Evolutionary conservation across 169 alveolate genomes (phyloP).

Genomic region (Amoebophrya sp.): DNA sequence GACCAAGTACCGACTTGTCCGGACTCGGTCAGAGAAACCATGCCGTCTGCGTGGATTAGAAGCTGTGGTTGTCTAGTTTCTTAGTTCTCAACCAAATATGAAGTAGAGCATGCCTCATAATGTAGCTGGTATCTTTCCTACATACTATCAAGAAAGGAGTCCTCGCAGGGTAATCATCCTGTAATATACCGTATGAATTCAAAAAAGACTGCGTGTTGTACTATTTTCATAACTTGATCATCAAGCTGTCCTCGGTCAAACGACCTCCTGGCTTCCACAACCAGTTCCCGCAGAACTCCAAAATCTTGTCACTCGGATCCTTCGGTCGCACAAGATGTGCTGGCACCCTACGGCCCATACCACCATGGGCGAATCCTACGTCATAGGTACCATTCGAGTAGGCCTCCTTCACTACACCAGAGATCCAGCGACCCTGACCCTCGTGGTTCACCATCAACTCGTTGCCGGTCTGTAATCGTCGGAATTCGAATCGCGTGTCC

Average conservation of each 20-base stretch:
- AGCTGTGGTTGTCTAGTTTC: neutral
- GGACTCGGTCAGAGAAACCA: constrained; percentile 41
- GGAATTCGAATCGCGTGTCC: constrained; percentile 50
- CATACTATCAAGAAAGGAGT: neutral
- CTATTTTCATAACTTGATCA: constrained; percentile 10
- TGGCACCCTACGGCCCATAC: constrained; percentile 47
- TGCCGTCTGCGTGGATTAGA: constrained; percentile 38
- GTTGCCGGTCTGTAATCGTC: constrained; percentile 38
- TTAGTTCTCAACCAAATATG: too few species aligned
- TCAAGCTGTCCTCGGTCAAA: constrained; percentile 47
- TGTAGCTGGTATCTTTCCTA: neutral
- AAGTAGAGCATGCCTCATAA: too few species aligned
- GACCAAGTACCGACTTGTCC: constrained; percentile 50
- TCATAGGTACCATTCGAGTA: constrained; percentile 50
- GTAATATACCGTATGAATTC: neutral
- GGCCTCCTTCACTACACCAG: constrained; percentile 38
- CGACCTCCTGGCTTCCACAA: constrained; percentile 52
- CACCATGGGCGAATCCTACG: constrained; percentile 48
- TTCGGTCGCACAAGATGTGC: constrained; percentile 50
- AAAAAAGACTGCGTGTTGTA: neutral
- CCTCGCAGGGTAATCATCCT: neutral
- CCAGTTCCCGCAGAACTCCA: constrained; percentile 50
- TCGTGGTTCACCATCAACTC: constrained; percentile 41
- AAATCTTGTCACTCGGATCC: constrained; percentile 43
- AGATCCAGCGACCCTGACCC: constrained; percentile 46